Percentiles rank a stretch among this genome's conserved stretches.
Evolutionary conservation across 495 filamentous ascomycete species (phyloP).

Genomic region (Aspergillus diversus): DNA sequence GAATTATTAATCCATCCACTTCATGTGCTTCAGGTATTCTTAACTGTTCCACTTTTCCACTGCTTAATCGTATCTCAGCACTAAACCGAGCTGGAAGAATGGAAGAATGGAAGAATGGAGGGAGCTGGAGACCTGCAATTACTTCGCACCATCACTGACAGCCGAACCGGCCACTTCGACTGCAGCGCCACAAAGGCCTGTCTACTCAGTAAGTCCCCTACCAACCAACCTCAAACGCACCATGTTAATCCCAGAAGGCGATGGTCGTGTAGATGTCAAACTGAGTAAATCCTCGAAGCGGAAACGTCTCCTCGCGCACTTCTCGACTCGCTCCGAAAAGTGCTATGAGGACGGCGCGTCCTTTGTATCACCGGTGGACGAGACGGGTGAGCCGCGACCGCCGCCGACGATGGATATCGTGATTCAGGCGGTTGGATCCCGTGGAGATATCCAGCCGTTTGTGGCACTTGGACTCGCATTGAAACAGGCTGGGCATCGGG

Average conservation of each 20-base stretch:
- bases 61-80: background rate
- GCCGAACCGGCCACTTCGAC: background rate
- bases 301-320: background rate
- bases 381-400: background rate
- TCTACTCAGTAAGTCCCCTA: background rate
- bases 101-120: background rate
- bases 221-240: background rate
- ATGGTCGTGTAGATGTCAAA: slow-evolving; percentile 3
- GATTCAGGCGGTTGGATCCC: slow-evolving; percentile 56
- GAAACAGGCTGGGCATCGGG: slow-evolving; percentile 47
- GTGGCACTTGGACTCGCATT: slow-evolving; percentile 53
- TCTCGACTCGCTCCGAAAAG: background rate
- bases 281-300: background rate
- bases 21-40: background rate
- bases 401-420: slow-evolving; percentile 40
- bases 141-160: background rate
- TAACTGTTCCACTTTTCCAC: background rate
- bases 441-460: slow-evolving; percentile 56
- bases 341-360: background rate
- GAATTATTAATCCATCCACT: background rate
- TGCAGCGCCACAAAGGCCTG: background rate
- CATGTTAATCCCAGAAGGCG: background rate
- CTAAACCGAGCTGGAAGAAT: too few relatives aligned
- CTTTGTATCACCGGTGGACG: background rate
- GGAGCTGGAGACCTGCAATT: background rate